phyloP scores from a whole-genome alignment of 1,284 basidiomycete genomes.

The Schizopora paradoxa region DNA sequence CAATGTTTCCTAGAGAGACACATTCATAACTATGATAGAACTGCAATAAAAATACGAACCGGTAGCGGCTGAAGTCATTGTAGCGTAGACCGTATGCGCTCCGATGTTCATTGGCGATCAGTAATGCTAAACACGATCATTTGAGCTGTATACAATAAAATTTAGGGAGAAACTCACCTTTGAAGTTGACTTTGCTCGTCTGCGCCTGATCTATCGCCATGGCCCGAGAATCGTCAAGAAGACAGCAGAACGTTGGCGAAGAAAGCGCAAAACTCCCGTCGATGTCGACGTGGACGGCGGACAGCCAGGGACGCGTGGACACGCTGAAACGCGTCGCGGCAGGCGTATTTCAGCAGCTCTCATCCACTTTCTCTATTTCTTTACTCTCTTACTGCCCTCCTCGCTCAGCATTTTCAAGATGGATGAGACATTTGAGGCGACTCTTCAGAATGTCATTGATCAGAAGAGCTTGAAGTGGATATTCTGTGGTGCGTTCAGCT shows the following conservation, averaged over 20 bases:
- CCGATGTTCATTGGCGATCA: conserved; percentile 84
- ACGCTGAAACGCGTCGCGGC: background rate
- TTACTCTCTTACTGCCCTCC: background rate
- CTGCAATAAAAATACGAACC: conserved; percentile 39
- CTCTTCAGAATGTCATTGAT: conserved; percentile 86
- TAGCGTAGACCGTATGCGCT: conserved; percentile 88
- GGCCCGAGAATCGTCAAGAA: conserved; percentile 7
- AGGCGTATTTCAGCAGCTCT: background rate
- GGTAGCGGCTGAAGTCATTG: conserved; percentile 81
- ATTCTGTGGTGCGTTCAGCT: conserved; percentile 75
- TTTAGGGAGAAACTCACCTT: conserved; percentile 8
- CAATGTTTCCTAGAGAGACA: conserved; percentile 70
- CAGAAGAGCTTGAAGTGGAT: conserved; percentile 92
- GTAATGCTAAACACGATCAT: conserved; percentile 49
- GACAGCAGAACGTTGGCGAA: conserved; percentile 12
- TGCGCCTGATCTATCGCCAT: conserved; percentile 8
- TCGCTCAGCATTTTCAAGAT: conserved; percentile 18
- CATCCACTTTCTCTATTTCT: background rate
- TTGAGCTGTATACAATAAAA: conserved; percentile 5
- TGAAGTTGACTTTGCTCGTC: conserved; percentile 5
- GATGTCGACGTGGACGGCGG: background rate
- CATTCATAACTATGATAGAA: background rate
- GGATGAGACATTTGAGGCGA: conserved; percentile 62
- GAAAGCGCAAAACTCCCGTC: conserved; percentile 1
- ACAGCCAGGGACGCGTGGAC: background rate